Conservation (phyloP, 768 basidiomycete species). For the Russula virescens region DNA sequence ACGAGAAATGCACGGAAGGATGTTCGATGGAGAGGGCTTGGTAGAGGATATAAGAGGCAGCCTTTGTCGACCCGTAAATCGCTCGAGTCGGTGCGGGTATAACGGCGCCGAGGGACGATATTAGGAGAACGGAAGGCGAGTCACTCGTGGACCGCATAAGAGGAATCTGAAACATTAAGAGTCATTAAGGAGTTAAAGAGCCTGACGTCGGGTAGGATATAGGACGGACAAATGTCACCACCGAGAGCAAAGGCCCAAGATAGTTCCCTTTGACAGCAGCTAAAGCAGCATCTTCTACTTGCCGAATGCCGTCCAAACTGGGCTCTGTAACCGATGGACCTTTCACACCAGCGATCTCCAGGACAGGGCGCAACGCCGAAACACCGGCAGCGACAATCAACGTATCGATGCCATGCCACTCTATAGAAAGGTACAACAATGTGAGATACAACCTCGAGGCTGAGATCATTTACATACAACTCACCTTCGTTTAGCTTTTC, state of each 20-base stretch:
- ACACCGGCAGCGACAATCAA: constrained; percentile 79
- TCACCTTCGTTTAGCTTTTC: constrained; percentile 48
- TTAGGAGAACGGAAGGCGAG: constrained; percentile 67
- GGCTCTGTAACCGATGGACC: constrained; percentile 30
- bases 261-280: constrained; percentile 62
- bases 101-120: constrained; percentile 73
- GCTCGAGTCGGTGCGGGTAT: constrained; percentile 84
- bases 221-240: constrained; percentile 60
- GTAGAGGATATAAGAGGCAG: constrained; percentile 70
- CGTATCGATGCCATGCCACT: constrained; percentile 80
- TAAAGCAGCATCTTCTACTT: constrained; percentile 48
- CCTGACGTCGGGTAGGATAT: background rate
- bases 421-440: constrained; percentile 37
- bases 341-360: constrained; percentile 60
- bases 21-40: constrained; percentile 79
- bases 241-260: constrained; percentile 61
- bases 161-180: constrained; percentile 53
- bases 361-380: constrained; percentile 69
- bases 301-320: constrained; percentile 54
- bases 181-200: background rate
- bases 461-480: constrained; percentile 25
- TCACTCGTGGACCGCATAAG: constrained; percentile 57
- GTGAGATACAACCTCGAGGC: background rate
- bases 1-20: constrained; percentile 56
- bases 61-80: constrained; percentile 80